Evolutionary conservation across 1,139 yeast genomes (phyloP).

Genomic region (Zygoascus sp.): DNA sequence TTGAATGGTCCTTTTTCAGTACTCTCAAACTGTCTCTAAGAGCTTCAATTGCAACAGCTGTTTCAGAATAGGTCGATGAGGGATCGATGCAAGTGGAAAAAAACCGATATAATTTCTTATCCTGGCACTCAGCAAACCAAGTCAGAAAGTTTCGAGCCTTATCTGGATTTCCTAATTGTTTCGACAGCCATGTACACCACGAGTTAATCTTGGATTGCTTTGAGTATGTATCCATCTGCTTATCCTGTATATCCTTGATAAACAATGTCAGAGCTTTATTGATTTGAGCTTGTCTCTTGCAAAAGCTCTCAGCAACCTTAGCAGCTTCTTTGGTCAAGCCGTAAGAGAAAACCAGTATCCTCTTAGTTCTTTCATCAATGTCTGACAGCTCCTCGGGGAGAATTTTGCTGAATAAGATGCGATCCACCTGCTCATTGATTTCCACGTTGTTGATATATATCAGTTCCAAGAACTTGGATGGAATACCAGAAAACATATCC

Average conservation of each 20-base stretch:
- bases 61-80: constrained; percentile 56
- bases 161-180: constrained; percentile 37
- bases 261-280: constrained; percentile 40
- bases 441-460: constrained; percentile 69
- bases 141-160: constrained; percentile 20
- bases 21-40: constrained; percentile 42
- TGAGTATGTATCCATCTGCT: constrained; percentile 24
- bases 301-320: constrained; percentile 63
- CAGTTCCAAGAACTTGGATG: constrained; percentile 60
- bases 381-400: constrained; percentile 44
- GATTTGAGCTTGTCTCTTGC: constrained; percentile 52
- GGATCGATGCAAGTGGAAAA: constrained; percentile 38
- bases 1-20: constrained; percentile 12
- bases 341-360: constrained; percentile 47
- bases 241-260: constrained; percentile 2
- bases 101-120: constrained; percentile 18
- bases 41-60: constrained; percentile 60
- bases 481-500: constrained; percentile 47
- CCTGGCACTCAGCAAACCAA: constrained; percentile 17
- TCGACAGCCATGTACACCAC: constrained; percentile 61
- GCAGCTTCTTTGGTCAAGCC: constrained; percentile 54
- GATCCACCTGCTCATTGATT: constrained; percentile 67
- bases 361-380: constrained; percentile 46
- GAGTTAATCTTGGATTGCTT: constrained; percentile 44
- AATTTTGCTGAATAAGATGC: constrained; percentile 53